phyloP scores from a whole-genome alignment of 768 basidiomycete species.

The Myochromella boudieri region DNA sequence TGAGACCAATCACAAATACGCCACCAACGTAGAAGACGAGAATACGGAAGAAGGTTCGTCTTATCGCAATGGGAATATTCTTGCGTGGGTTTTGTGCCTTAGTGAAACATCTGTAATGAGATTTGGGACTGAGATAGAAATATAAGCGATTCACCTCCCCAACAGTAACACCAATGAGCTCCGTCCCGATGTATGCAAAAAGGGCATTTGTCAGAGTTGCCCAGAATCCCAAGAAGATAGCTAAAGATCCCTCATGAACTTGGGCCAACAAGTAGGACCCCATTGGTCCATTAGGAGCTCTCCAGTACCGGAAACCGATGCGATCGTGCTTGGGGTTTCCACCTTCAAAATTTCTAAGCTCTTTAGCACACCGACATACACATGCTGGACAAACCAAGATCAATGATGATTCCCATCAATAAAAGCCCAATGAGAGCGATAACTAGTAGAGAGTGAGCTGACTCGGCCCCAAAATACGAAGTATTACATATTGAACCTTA shows the following conservation, averaged over 20 bases:
- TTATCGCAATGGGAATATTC: slow-evolving; percentile 72
- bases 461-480: too few relatives aligned
- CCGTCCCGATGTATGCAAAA: slow-evolving; percentile 75
- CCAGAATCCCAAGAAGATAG: slow-evolving; percentile 73
- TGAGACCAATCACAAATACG: slow-evolving; percentile 71
- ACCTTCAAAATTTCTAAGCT: slow-evolving; percentile 41
- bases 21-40: slow-evolving; percentile 64
- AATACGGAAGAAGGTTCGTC: slow-evolving; percentile 60
- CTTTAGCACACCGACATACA: slow-evolving; percentile 28
- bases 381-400: slow-evolving; percentile 47
- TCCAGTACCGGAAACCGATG: slow-evolving; percentile 51
- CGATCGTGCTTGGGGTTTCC: slow-evolving; percentile 48
- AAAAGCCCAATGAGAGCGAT: slow-evolving; percentile 48
- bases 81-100: slow-evolving; percentile 71
- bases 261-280: slow-evolving; percentile 47
- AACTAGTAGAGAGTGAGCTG: slow-evolving; percentile 24
- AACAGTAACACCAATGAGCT: slow-evolving; percentile 71
- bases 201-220: slow-evolving; percentile 68
- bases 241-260: slow-evolving; percentile 46
- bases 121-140: background rate
- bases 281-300: slow-evolving; percentile 54
- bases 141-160: slow-evolving; percentile 43
- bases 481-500: slow-evolving; percentile 17
- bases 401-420: slow-evolving; percentile 62
- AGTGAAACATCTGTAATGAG: background rate